These are phyloP conservation scores for Rauvolfia tetraphylla DNA, from an alignment of 257 asterid genomes.

Conservation along the genomic window DNA sequence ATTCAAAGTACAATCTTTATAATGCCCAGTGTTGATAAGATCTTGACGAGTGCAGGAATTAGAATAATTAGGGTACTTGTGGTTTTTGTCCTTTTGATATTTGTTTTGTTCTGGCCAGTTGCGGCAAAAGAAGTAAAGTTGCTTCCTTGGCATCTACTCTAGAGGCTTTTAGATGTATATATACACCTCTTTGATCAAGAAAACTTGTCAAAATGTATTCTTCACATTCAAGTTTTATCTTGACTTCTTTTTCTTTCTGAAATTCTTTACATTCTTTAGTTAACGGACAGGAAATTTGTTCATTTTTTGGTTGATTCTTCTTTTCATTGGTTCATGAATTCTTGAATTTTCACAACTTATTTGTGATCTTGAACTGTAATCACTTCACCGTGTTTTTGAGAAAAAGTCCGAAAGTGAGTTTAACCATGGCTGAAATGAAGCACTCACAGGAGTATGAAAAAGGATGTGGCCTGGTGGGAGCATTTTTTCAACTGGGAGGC, in stretches of 20 bases:
- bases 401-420: background rate
- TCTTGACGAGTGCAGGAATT: slow-evolving; percentile 1
- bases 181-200: slow-evolving; percentile 4
- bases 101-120: slow-evolving; percentile 4
- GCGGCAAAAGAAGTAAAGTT: slow-evolving; percentile 34
- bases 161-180: slow-evolving; percentile 12
- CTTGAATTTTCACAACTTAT: background rate
- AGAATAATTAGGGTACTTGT: background rate
- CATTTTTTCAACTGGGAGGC: slow-evolving; percentile 29
- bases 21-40: slow-evolving; percentile 12
- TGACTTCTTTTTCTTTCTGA: slow-evolving; percentile 19
- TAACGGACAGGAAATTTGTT: background rate
- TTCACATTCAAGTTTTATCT: slow-evolving; percentile 38
- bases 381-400: background rate
- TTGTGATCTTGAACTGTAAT: background rate
- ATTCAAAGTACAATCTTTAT: slow-evolving; percentile 17
- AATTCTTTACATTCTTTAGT: background rate
- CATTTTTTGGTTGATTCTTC: background rate
- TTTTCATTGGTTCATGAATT: background rate
- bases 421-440: slow-evolving; percentile 34
- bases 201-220: slow-evolving; percentile 34
- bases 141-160: slow-evolving; percentile 54
- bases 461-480: slow-evolving; percentile 54
- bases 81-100: slow-evolving; percentile 14
- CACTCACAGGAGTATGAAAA: slow-evolving; percentile 26